phyloP scores from a whole-genome alignment of 148 eudicot genomes.

The Rhododendron molle region DNA sequence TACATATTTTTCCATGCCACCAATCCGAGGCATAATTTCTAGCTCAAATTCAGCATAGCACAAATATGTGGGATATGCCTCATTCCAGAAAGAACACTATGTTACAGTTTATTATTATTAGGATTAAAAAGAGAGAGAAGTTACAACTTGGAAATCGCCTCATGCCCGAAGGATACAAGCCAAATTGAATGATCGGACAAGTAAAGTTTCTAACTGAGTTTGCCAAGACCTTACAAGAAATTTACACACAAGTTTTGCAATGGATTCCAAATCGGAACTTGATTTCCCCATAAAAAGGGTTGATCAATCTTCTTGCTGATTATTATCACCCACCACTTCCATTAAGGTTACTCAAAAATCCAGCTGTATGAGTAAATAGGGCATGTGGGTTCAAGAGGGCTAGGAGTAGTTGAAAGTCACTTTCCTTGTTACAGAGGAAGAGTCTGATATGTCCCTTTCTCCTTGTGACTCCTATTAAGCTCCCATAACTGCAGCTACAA shows the following conservation, averaged over 20 bases:
- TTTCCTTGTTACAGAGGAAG: conserved; percentile 11
- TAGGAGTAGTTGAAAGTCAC: conserved; percentile 20
- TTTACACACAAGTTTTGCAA: neutral
- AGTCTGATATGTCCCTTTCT: conserved; percentile 14
- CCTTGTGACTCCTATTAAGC: conserved; percentile 8
- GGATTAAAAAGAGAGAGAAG: neutral
- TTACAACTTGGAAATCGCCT: neutral
- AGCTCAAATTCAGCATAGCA: neutral
- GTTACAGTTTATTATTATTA: neutral
- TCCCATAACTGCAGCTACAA: conserved; percentile 14
- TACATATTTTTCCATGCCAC: neutral
- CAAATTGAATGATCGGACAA: neutral
- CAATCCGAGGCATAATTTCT: neutral
- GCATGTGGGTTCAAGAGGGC: conserved; percentile 8
- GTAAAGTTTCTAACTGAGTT: neutral
- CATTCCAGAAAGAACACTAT: neutral
- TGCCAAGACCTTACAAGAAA: neutral
- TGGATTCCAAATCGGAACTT: neutral
- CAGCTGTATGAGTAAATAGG: conserved; percentile 18
- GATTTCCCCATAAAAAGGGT: neutral
- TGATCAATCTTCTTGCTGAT: neutral
- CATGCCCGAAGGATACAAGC: neutral
- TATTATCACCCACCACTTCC: neutral
- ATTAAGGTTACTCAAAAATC: neutral
- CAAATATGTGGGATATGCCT: neutral